Conservation (phyloP, 805 yeast genomes). For the Candida hungchunana region DNA sequence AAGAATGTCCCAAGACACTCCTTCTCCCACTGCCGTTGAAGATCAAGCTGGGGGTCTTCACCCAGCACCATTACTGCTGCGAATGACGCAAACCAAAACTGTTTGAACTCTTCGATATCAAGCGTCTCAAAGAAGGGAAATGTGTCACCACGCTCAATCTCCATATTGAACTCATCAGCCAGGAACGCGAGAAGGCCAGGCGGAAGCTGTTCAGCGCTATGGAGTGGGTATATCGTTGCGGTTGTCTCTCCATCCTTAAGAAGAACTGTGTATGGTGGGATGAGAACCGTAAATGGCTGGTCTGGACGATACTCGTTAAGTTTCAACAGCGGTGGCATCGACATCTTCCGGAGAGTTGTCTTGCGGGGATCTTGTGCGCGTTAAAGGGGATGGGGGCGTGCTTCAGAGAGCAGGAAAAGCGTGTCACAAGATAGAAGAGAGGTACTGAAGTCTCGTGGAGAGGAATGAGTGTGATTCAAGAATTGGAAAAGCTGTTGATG, state of each 20-base stretch:
- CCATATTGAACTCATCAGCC: slow-evolving; percentile 91
- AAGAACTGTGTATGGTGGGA: slow-evolving; percentile 67
- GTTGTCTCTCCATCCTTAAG: slow-evolving; percentile 86
- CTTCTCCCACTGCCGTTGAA: slow-evolving; percentile 78
- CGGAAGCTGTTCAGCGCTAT: slow-evolving; percentile 64
- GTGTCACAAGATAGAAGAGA: too few species aligned
- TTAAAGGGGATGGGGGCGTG: too few species aligned
- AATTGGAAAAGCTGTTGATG: too few species aligned
- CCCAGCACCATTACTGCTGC: slow-evolving; percentile 81
- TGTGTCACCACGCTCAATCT: slow-evolving; percentile 83
- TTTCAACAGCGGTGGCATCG: slow-evolving; percentile 12
- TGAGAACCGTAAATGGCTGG: slow-evolving; percentile 25
- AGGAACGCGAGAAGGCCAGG: slow-evolving; percentile 73
- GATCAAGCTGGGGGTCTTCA: slow-evolving; percentile 50
- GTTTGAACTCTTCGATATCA: slow-evolving; percentile 69
- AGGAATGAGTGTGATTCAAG: too few species aligned
- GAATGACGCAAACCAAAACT: slow-evolving; percentile 84
- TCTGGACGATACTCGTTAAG: slow-evolving; percentile 18
- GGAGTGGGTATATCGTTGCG: slow-evolving; percentile 88
- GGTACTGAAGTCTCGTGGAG: too few species aligned
- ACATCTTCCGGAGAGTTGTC: slow-evolving; percentile 5
- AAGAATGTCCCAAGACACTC: slow-evolving; percentile 87
- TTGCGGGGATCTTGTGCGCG: too few species aligned
- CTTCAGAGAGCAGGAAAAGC: too few species aligned
- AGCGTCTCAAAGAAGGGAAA: slow-evolving; percentile 81